Evolutionary conservation across 1,284 basidiomycete genomes (phyloP).

Genomic region (Ceratobasidium sp.): DNA sequence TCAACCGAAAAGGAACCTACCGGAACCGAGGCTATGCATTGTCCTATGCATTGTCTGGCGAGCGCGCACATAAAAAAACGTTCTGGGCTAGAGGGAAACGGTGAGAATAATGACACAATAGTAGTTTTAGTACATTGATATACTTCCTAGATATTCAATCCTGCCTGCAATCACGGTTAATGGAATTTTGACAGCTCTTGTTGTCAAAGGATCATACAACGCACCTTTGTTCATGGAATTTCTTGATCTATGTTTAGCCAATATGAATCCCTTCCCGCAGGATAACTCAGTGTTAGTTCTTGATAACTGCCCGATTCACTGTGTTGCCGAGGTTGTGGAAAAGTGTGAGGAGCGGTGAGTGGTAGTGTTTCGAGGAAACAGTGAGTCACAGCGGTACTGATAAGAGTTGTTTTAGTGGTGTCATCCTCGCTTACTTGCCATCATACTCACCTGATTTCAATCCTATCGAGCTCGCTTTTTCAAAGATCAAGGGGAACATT

Average conservation of each 20-base stretch:
- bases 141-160: background rate
- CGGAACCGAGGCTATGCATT: background rate
- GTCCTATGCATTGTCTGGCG: background rate
- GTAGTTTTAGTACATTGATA: no score
- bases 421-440: background rate
- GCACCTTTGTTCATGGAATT: background rate
- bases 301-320: slow-evolving; percentile 1
- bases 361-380: background rate
- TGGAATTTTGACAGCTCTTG: background rate
- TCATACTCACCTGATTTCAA: slow-evolving; percentile 4
- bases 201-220: background rate
- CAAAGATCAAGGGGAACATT: no score
- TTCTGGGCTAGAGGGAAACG: background rate
- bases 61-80: background rate
- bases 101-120: no score
- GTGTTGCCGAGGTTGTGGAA: background rate
- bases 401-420: background rate
- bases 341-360: background rate
- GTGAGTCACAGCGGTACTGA: no score
- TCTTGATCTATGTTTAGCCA: background rate
- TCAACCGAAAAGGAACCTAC: background rate
- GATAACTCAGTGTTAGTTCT: background rate
- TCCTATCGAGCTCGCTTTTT: no score
- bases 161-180: background rate
- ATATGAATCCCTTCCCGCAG: background rate